Base-by-base conservation (phyloP, 129 eudicot species). In the Erigeron canadensis region DNA sequence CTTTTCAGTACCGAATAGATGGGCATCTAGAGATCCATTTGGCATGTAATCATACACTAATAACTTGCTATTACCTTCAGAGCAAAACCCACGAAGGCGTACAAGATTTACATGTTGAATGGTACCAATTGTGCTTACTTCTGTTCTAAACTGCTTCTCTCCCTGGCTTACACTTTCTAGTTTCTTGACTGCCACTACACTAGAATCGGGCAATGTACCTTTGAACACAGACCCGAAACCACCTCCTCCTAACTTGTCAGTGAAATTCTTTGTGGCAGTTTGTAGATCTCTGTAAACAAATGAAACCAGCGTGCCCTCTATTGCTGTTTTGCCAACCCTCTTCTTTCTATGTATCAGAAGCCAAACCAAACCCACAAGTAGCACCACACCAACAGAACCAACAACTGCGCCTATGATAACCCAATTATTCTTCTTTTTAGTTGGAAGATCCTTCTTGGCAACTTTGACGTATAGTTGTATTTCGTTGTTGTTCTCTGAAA, bases 51-150 rank as follows among this genome's bases (percentile, higher is more conserved):
- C 91, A 53, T 86, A 89, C 15, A 89, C 96, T 64, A 89, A 48
- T 67, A 89, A 21, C 67, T 78, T 79, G 34, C 74, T 79, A 6
- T 65, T 65, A 16, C 83, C 84, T 57, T 84, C 83, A 4, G 89
- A 77, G 65, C 91, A 89, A 68, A 89, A 89, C 28, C 96, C 96
- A 11, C 80, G 83, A 71, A 86, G 86, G 13, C 89, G 75, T 21
- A 86, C 89, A 56, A 89, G 87, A 75, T 84, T 84, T 41, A 89
- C 86, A 37, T 89, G 96, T 48, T 89, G 96, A 48, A 89, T 86
- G 10, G 78, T 81, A 8, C 96, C 96, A 19, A 89, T 89, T 10
- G 91, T 86, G 80, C 91, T 79, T 0, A 89, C 87, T 77, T 89
- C 91, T 0, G 84, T 56, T 16, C 96, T 67, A 67, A 89, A 89